Evolutionary conservation across 1,139 yeast species (phyloP).

Genomic region (Hemisphaericaspora subhashii): DNA sequence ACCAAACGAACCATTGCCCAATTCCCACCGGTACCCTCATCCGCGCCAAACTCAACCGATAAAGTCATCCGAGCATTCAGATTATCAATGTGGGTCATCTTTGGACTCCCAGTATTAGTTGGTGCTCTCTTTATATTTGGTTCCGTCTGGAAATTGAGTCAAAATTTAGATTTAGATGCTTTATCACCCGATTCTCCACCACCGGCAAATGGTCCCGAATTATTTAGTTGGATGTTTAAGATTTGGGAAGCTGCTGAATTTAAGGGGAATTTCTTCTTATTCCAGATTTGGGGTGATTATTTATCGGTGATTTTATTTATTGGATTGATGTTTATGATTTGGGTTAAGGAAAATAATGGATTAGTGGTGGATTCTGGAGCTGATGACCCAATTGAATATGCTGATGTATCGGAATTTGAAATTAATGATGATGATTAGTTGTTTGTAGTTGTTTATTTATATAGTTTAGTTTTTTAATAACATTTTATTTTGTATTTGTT

Average conservation of each 20-base stretch:
- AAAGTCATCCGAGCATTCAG: constrained; percentile 27
- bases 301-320: constrained; percentile 21
- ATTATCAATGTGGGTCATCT: constrained; percentile 29
- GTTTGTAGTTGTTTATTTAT: too few species aligned
- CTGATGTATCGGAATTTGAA: constrained; percentile 22
- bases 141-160: background rate
- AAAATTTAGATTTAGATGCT: background rate
- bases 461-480: too few species aligned
- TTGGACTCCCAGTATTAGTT: constrained; percentile 28
- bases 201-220: background rate
- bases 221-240: constrained; percentile 5
- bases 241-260: constrained; percentile 5
- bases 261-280: background rate
- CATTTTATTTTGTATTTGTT: too few species aligned
- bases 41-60: constrained; percentile 18
- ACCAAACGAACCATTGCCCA: constrained; percentile 31
- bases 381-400: constrained; percentile 17
- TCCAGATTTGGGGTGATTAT: constrained; percentile 16
- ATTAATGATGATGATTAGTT: constrained; percentile 21
- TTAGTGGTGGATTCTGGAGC: constrained; percentile 25
- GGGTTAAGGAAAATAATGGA: constrained; percentile 39
- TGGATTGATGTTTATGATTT: constrained; percentile 28
- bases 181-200: background rate
- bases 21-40: constrained; percentile 27
- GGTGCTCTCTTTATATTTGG: constrained; percentile 11